Evolutionary conservation across 2,329 filamentous ascomycete species (phyloP).

Genomic region (Ilyonectria mors-panacis): DNA sequence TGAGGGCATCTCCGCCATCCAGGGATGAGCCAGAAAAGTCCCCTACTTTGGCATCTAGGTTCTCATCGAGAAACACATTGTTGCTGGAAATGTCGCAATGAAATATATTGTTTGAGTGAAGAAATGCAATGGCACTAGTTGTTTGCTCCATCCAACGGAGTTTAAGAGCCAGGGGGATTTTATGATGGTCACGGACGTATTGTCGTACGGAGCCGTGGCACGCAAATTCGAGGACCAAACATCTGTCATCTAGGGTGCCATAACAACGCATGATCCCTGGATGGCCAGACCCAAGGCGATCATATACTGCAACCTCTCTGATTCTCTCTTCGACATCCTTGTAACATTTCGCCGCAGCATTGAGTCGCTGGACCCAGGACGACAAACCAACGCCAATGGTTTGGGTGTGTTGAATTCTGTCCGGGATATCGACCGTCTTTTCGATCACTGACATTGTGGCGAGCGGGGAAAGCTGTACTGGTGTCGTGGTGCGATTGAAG

Average conservation of each 20-base stretch:
- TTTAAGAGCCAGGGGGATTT: neutral
- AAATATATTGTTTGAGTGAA: constrained; percentile 10
- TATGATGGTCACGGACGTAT: neutral
- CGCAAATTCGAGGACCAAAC: constrained; percentile 10
- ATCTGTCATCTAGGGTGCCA: constrained; percentile 2
- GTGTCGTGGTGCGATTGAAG: no score
- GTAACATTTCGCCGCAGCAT: constrained; percentile 10
- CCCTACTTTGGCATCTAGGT: constrained; percentile 10
- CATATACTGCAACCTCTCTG: constrained; percentile 13
- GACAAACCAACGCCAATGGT: constrained; percentile 3
- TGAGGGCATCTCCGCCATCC: constrained; percentile 1
- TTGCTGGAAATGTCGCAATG: constrained; percentile 22
- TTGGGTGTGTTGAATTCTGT: neutral
- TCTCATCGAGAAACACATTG: constrained; percentile 16
- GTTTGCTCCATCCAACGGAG: constrained; percentile 10
- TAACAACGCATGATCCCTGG: constrained; percentile 17
- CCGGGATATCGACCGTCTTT: no score
- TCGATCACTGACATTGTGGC: no score
- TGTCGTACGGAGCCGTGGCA: constrained; percentile 12
- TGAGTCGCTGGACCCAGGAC: constrained; percentile 2
- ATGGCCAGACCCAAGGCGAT: constrained; percentile 1
- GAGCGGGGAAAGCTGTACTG: no score
- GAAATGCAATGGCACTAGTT: constrained; percentile 1
- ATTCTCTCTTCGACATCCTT: neutral
- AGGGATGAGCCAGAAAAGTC: constrained; percentile 21